Percentiles rank a stretch among this genome's conserved stretches.
phyloP scores from a whole-genome alignment of 345 rosid genomes.

The Ricinus communis region DNA sequence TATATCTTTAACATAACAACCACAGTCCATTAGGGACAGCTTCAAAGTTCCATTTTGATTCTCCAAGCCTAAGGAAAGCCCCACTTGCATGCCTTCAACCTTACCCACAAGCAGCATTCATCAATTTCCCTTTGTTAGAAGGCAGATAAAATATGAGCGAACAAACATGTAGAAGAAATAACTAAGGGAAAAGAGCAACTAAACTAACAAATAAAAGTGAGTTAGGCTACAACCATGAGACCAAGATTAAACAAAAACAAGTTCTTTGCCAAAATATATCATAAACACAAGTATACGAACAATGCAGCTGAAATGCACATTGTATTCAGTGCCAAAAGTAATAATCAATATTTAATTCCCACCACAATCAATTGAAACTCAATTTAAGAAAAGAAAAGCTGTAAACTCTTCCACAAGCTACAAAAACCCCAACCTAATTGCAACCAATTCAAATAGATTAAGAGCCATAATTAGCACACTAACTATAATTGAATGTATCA shows the following conservation, averaged over 20 bases:
- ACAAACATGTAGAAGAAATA: conserved; percentile 8
- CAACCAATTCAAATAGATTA: no score
- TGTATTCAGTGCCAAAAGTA: background rate
- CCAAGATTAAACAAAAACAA: background rate
- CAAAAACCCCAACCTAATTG: no score
- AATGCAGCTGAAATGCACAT: background rate
- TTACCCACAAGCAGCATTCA: conserved; percentile 55
- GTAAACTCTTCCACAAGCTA: no score
- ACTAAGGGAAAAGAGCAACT: no score
- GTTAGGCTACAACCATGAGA: background rate
- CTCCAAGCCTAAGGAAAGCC: conserved; percentile 78
- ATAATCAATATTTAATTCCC: background rate
- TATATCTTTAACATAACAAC: conserved; percentile 77
- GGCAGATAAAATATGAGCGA: conserved; percentile 32
- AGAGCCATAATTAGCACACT: no score
- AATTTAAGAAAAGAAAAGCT: background rate
- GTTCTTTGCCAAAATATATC: background rate
- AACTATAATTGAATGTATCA: background rate
- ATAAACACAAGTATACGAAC: background rate
- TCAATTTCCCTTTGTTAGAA: conserved; percentile 46
- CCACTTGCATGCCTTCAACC: conserved; percentile 99
- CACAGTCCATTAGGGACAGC: conserved; percentile 65
- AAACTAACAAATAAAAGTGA: conserved; percentile 1
- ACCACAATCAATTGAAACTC: background rate
- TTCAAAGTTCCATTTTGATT: conserved; percentile 70